Conservation (phyloP, 768 basidiomycete genomes). For the Russula foetens region DNA sequence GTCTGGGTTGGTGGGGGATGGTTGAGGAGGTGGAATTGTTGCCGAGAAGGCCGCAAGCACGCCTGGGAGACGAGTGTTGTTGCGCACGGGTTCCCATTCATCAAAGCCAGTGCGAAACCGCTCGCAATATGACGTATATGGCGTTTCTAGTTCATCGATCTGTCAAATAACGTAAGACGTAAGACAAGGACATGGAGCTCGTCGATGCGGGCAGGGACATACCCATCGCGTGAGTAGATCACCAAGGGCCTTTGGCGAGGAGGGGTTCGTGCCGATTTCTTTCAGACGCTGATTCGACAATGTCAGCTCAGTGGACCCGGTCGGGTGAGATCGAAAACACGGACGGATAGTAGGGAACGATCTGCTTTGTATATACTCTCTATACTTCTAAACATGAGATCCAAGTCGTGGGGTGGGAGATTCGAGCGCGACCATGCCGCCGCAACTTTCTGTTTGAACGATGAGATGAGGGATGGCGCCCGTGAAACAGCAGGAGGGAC, state of each 20-base stretch:
- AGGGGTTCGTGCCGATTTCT: slow-evolving; percentile 88
- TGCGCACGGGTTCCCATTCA: slow-evolving; percentile 68
- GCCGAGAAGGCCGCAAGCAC: slow-evolving; percentile 66
- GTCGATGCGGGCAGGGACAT: slow-evolving; percentile 26
- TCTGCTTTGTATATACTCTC: slow-evolving; percentile 92
- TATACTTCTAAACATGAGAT: slow-evolving; percentile 89
- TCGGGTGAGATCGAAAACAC: slow-evolving; percentile 21
- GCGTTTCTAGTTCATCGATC: slow-evolving; percentile 87
- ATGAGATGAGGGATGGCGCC: slow-evolving; percentile 2
- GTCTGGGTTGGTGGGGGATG: slow-evolving; percentile 30
- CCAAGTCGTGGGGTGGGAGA: slow-evolving; percentile 86
- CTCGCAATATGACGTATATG: slow-evolving; percentile 75
- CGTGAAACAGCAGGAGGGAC: background rate
- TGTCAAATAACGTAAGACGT: slow-evolving; percentile 28
- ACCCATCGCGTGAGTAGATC: slow-evolving; percentile 98
- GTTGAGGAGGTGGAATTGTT: slow-evolving; percentile 48
- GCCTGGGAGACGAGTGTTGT: slow-evolving; percentile 60
- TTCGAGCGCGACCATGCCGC: slow-evolving; percentile 96
- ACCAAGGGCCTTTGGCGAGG: slow-evolving; percentile 88
- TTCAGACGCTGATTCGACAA: slow-evolving; percentile 64
- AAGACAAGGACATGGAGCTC: background rate
- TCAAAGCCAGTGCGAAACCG: slow-evolving; percentile 77
- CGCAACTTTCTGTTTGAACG: slow-evolving; percentile 72
- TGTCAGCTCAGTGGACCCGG: slow-evolving; percentile 11
- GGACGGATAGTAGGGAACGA: slow-evolving; percentile 65